Evolutionary conservation across 208 protist genomes (phyloP), one percentile per base, ranked within the genome.

Genomic region (Leishmania gerbilli): DNA sequence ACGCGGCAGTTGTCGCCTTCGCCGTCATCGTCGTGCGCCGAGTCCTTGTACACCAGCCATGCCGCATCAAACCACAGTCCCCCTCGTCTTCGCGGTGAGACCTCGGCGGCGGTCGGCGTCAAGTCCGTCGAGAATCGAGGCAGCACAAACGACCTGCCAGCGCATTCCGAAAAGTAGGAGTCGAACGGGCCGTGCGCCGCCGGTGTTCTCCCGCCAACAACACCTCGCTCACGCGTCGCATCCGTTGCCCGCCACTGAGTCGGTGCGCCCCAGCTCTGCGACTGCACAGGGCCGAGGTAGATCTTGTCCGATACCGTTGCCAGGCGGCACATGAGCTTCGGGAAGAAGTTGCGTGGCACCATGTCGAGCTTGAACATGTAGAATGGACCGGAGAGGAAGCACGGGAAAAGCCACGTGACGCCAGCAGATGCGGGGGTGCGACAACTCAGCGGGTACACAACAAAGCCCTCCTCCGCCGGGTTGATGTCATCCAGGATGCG

Each of bases 321-420:
- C 58, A 95, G 78, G 31, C 94, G 91, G 71, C 85, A 87, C 15
- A 93, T 62, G 34, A 97, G 79, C 78, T 91, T 90, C 24, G 92
- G 67, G 62, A 97, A 97, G 74, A 97, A 97, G 72, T 90, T 84
- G 45, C 86, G 86, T 45, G 94, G 94, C 31, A 94, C 85, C 71
- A 96, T 89, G 79, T 87, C 88, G 51, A 97, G 88, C 34, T 79
- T 94, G 71, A 97, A 95, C 45, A 93, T 88, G 84, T 95, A 96
- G 68, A 96, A 96, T 0, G 94, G 94, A 1, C 94, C 94, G 19
- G 88, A 90, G 15, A 97, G 87, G 49, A 94, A 89, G 40, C 85
- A 87, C 47, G 91, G 79, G 64, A 95, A 71, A 64, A 93, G 82
- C 77, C 85, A 55, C 67, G 87, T 88, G 24, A 97, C 89, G 0